Percentiles rank a stretch among this genome's conserved stretches.
Evolutionary conservation across 164 flowering plant species (phyloP).

Genomic region (Vitis cinerea): DNA sequence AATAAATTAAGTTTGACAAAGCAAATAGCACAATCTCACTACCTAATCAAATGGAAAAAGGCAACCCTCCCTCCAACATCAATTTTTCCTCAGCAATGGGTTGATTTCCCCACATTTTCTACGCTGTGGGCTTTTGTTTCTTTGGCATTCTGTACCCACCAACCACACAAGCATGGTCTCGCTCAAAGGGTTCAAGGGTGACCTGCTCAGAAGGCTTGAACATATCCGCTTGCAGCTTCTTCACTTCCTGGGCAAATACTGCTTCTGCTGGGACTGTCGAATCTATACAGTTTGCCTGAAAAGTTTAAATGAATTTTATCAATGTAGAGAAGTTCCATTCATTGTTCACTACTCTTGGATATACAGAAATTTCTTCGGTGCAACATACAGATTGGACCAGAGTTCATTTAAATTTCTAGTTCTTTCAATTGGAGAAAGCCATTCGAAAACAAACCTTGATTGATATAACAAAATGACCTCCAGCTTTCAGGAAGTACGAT

Average conservation of each 20-base stretch:
- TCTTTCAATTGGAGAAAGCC: background rate
- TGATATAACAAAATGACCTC: slow-evolving; percentile 96
- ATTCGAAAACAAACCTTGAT: slow-evolving; percentile 63
- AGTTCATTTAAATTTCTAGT: background rate
- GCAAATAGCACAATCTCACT: too few relatives aligned
- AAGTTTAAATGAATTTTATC: background rate
- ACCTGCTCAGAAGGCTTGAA: slow-evolving; percentile 84
- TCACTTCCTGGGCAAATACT: slow-evolving; percentile 83
- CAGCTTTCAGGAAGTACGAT: slow-evolving; percentile 83
- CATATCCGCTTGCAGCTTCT: slow-evolving; percentile 79
- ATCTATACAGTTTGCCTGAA: slow-evolving; percentile 91
- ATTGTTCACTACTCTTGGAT: background rate
- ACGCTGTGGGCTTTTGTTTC: slow-evolving; percentile 57
- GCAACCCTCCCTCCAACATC: background rate
- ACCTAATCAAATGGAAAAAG: too few relatives aligned
- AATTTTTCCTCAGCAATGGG: background rate
- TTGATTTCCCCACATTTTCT: background rate
- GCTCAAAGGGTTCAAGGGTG: slow-evolving; percentile 88
- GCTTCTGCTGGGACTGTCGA: slow-evolving; percentile 89
- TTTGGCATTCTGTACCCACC: slow-evolving; percentile 86
- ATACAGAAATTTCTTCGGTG: background rate
- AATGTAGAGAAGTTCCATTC: background rate
- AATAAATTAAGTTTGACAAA: background rate
- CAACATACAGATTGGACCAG: too few relatives aligned
- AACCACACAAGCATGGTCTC: slow-evolving; percentile 99